A percentile compares a stretch with the other conserved stretches of the same genome.
These are phyloP conservation scores for Plasmodium adleri DNA, from an alignment of 169 alveolate genomes.

Conservation along the genomic window DNA sequence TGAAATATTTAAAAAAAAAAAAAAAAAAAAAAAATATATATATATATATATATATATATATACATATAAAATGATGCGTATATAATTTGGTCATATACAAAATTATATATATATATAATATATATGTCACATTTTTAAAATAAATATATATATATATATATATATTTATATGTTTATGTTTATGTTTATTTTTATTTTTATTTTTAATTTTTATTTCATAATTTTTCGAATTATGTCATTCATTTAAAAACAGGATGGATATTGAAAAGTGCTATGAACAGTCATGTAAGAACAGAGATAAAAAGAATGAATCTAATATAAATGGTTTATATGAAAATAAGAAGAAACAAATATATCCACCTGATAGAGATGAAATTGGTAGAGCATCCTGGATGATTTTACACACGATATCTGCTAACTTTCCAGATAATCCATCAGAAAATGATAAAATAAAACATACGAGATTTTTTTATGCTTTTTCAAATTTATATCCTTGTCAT, in stretches of 20 bases:
- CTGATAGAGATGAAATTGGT: conserved; percentile 87
- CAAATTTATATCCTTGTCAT: conserved; percentile 87
- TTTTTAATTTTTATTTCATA: background rate
- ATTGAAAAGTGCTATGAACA: conserved; percentile 54
- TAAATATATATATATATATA: too few species aligned
- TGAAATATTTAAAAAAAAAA: too few species aligned
- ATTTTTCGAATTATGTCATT: background rate
- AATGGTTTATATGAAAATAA: conserved; percentile 3
- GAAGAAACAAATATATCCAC: conserved; percentile 78
- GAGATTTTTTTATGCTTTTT: conserved; percentile 84
- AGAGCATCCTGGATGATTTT: conserved; percentile 88
- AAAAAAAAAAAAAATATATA: too few species aligned
- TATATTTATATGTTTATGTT: background rate
- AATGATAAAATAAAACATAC: conserved; percentile 74
- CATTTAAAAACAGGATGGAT: background rate
- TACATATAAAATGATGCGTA: too few species aligned
- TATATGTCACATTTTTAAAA: background rate
- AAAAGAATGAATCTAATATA: conserved; percentile 14
- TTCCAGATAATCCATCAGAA: conserved; percentile 85
- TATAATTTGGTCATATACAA: too few species aligned
- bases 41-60: too few species aligned
- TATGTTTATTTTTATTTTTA: background rate
- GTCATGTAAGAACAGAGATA: conserved; percentile 35
- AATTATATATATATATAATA: too few species aligned
- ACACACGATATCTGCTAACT: conserved; percentile 88